Base-by-base conservation (phyloP, 2,329 filamentous ascomycete species). In the Curvularia spicifera region DNA sequence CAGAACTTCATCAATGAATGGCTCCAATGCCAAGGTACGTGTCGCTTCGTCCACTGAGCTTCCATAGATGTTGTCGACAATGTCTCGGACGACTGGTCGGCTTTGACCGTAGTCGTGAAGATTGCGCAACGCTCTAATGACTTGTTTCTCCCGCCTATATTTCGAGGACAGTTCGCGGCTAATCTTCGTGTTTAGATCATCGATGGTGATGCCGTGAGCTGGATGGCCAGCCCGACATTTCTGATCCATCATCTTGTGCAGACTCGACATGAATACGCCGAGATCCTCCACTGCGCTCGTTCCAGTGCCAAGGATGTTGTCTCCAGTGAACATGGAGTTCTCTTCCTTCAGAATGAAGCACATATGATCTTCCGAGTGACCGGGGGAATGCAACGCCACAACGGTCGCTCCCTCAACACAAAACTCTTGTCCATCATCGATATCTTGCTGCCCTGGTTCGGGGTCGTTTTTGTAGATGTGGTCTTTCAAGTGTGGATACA, bases 21-120 rank as follows among this genome's bases (percentile, higher is more conserved):
- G 78, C 93, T 96, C 89, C 89, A 94, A 74, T 91, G 95, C 71
- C 89, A 93, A 64, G 9, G 70, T 63, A 0, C 76, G 56, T 0
- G 79, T 72, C 15, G 72, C 63, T n/a, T 75, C 69, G 49, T 78
- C 74, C 33, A 80, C 22, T 1, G 58, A 54, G 1, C 70, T 67
- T 0, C 82, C 82, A 57, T 84, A 74, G 13, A 84, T 76, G 3
- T 59, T 59, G 2, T 65, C 65, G 1, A 84, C 82, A 10, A 85
- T 68, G 29, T 83, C 69, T 51, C 67, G 61, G 4, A 82, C 72
- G 0, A 78, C 80, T 0, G 79, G 64, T 46, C 78, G 78, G 15
- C 63, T 70, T 59, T 76, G 71, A 0, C 68, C 63, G 20, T 57
- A 53, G 18, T 64, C 53, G 9, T 45, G 60, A 39, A 61, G 39